Base-by-base conservation (phyloP, 768 basidiomycete species). In the Tricholoma hemisulphureum region DNA sequence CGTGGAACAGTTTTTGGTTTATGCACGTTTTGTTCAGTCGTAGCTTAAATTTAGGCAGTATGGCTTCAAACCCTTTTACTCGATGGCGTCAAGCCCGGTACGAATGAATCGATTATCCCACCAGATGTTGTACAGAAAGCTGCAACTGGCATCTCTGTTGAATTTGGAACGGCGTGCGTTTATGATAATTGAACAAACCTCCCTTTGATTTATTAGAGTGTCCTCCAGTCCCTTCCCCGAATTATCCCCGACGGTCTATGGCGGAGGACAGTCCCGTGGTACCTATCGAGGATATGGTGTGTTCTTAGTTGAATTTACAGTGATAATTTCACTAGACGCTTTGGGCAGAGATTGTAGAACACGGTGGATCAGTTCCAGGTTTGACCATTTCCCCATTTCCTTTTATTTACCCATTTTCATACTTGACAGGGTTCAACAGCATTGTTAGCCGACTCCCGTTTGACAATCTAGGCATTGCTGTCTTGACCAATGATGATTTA, bases 271-370 rank as follows among this genome's bases (percentile, higher is more conserved):
- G 51, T 48, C 48, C 28, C 52, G 57, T 6, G 52, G 50, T n/a
- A 65, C 59, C 9, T 74, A 71, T 51, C 58, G 69, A 11, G 69
- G 70, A 1, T 65, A 71, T 50, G 63, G 69, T 71, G 32, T n/a
- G 1, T 56, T 31, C 29, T 20, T 2, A 2, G 6, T 35, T 8
- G 45, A n/a, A 31, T 39, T 16, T 24, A 14, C 21, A 6, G 11
- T 24, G 13, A 32, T 41, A 37, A 24, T 21, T 9, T 24, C 56
- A 10, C 14, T 43, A 58, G 5, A 64, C 39, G 18, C 10, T 1
- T 46, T 48, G 4, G 16, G n/a, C 49, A 60, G 60, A 59, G 50
- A 18, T 61, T 4, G 50, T 62, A 28, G 57, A 70, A 59, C 66
- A 69, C 39, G 61, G 61, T 6, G 65, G 68, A 13, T 53, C 58